These are phyloP conservation scores for Erodium moschatum DNA, from an alignment of 441 rosid species.

Conservation along the genomic window DNA sequence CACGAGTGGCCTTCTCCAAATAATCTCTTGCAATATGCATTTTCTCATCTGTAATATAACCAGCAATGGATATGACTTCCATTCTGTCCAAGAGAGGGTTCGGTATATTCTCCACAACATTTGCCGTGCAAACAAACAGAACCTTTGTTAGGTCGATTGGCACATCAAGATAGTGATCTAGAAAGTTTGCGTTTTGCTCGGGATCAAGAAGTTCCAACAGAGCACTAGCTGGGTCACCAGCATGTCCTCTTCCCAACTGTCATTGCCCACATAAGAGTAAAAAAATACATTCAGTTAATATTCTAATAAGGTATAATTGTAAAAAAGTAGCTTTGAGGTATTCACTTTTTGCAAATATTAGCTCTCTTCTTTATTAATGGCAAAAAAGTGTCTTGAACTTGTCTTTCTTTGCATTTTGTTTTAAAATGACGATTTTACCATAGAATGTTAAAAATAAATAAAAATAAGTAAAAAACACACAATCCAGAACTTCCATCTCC, in stretches of 20 bases:
- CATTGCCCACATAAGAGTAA: constrained; percentile 13
- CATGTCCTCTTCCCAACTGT: constrained; percentile 80
- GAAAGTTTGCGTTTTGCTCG: constrained; percentile 87
- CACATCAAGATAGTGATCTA: constrained; percentile 88
- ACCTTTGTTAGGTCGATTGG: constrained; percentile 92
- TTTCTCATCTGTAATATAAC: constrained; percentile 95
- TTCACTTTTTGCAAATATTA: no score
- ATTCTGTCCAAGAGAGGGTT: constrained; percentile 85
- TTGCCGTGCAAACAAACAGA: constrained; percentile 94
- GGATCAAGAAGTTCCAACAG: constrained; percentile 96
- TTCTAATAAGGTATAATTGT: no score
- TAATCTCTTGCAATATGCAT: constrained; percentile 86
- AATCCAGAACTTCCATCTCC: no score
- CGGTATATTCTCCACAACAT: constrained; percentile 72
- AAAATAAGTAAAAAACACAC: no score
- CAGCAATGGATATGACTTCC: constrained; percentile 89
- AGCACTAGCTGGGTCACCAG: constrained; percentile 93
- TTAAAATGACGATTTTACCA: no score
- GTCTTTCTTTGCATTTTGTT: no score
- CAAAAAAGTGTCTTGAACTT: no score
- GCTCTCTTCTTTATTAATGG: no score
- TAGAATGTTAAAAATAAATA: no score
- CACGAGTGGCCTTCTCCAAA: constrained; percentile 67
- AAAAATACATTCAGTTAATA: constrained; percentile 10
- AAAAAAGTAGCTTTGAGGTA: no score